Percentiles rank a stretch among this genome's conserved stretches.
These are phyloP conservation scores for Penicillium subrubescens DNA, from an alignment of 495 filamentous ascomycete genomes.

Conservation along the genomic window DNA sequence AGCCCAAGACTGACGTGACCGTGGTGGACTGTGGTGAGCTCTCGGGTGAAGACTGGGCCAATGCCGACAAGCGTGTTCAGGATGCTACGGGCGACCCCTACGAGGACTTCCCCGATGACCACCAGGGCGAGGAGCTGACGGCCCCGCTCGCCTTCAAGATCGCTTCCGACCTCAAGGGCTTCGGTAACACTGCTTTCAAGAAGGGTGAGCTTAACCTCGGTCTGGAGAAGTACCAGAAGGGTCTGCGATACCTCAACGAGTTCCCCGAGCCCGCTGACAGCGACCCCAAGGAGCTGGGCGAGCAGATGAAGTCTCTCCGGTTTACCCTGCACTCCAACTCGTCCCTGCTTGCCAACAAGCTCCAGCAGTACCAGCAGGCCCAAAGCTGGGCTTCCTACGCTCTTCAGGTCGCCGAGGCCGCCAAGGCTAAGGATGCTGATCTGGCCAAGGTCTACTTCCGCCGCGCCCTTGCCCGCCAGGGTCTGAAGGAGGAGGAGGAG, in stretches of 20 bases:
- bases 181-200: slow-evolving; percentile 93
- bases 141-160: slow-evolving; percentile 59
- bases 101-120: slow-evolving; percentile 96
- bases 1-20: slow-evolving; percentile 70
- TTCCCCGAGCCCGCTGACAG: slow-evolving; percentile 69
- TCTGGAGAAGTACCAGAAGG: slow-evolving; percentile 96
- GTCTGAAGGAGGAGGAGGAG: slow-evolving; percentile 82
- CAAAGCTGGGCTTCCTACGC: slow-evolving; percentile 71
- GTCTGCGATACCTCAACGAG: slow-evolving; percentile 90
- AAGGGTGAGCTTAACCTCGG: slow-evolving; percentile 65
- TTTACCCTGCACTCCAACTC: slow-evolving; percentile 79
- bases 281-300: slow-evolving; percentile 66
- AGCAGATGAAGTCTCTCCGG: slow-evolving; percentile 69
- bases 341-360: slow-evolving; percentile 79
- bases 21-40: slow-evolving; percentile 90
- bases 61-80: slow-evolving; percentile 60
- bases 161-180: slow-evolving; percentile 84
- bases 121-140: slow-evolving; percentile 66
- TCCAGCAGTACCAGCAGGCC: slow-evolving; percentile 68
- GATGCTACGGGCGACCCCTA: slow-evolving; percentile 89
- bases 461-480: slow-evolving; percentile 70
- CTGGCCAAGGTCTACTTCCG: slow-evolving; percentile 87
- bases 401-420: slow-evolving; percentile 59
- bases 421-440: slow-evolving; percentile 69
- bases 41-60: slow-evolving; percentile 63